Conservation (phyloP, 805 yeast species). For the Priceomyces fermenticarens region DNA sequence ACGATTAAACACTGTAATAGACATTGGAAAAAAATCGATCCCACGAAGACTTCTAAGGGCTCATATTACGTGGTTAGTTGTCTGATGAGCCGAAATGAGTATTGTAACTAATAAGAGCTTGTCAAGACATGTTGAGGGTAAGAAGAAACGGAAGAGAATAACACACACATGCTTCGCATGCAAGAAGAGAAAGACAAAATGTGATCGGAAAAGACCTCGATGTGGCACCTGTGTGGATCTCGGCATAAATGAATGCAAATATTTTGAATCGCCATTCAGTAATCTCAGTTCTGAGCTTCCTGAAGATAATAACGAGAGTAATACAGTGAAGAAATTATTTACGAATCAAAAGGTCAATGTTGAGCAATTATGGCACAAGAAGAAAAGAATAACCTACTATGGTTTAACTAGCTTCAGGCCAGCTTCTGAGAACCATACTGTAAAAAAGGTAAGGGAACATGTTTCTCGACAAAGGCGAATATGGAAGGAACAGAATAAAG, state of each 20-base stretch:
- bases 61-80: too few species aligned
- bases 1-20: too few species aligned
- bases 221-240: slow-evolving; percentile 1
- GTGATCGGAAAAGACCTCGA: slow-evolving; percentile 3
- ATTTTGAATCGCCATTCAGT: not conserved
- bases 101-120: too few species aligned
- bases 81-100: too few species aligned
- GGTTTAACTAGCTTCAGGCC: slow-evolving; percentile 2
- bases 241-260: slow-evolving; percentile 1
- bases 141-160: not conserved
- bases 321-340: not conserved
- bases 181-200: slow-evolving; percentile 1
- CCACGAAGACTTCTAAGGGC: too few species aligned
- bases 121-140: not conserved
- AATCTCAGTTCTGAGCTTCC: not conserved
- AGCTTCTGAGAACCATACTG: not conserved
- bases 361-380: slow-evolving; percentile 1
- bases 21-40: too few species aligned
- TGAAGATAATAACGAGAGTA: not conserved
- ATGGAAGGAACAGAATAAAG: slow-evolving; percentile 1
- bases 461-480: not conserved
- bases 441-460: not conserved
- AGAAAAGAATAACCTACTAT: not conserved
- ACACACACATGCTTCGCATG: not conserved
- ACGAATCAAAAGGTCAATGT: not conserved